Base-by-base conservation (phyloP, 176 grass and related monocot genomes). In the Phoenix roebelenii region DNA sequence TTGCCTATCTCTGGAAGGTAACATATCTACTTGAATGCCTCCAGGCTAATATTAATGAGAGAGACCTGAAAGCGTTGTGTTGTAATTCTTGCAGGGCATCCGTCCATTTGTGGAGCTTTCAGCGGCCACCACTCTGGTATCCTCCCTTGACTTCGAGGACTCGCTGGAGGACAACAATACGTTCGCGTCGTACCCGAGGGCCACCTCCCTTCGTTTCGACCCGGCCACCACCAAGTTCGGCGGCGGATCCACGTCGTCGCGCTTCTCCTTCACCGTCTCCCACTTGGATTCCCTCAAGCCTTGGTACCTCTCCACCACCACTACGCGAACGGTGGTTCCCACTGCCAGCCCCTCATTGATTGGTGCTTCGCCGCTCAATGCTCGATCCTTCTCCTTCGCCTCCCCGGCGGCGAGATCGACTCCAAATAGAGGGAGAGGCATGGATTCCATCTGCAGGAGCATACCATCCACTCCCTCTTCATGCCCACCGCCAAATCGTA, bases 1-100 rank as follows among this genome's bases (percentile, higher is more conserved):
- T 98, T 79, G 92, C 88, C 26, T 79, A 93, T 52, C 79, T 98
- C 59, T 98, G 94, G 94, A 98, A 98, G 94, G 94, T 98, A 74
- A 39, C 32, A 35, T 12, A 7, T 39, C 9, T 12, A 2, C 35
- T 10, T 39, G 7, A 12, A 39, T 39, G 1, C 7, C 35, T 10
- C 35, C 35, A 2, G 35, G 2, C 0, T 7, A 2, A 1, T 39
- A 7, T 39, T 30, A 30, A 30, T 30, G 28, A 30, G 28, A 30
- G 28, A 30, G 7, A 39, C 7, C 1, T 39, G 35, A 44, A 44
- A 44, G 35, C 35, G 10, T 44, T 30, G 28, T 30, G 28, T 44
- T 10, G 2, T 44, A 44, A 44, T 44, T 44, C 28, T 30, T 44
- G 19, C 30, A 98, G 94, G 94, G 94, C 1, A 82, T 93, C 18